Conservation (phyloP, 345 rosid species). For the Odontarrhena argentea region DNA sequence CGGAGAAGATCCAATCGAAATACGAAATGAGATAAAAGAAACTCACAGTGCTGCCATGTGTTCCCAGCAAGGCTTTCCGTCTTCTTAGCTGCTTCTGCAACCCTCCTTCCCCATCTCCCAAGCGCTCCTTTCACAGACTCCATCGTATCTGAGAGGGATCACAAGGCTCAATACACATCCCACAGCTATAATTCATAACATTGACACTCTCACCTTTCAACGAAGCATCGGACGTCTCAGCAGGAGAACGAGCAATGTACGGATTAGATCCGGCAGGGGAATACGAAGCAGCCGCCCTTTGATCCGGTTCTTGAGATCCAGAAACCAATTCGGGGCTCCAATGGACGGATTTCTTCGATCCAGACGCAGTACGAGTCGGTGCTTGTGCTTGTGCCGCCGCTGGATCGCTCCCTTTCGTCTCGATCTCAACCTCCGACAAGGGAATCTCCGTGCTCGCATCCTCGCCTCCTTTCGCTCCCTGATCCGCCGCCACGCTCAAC, state of each 20-base stretch:
- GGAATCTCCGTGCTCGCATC: slow-evolving; percentile 35
- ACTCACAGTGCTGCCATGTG: slow-evolving; percentile 50
- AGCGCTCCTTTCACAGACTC: slow-evolving; percentile 54
- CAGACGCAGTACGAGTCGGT: slow-evolving; percentile 41
- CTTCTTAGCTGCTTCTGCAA: slow-evolving; percentile 63
- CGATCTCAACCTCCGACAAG: slow-evolving; percentile 44
- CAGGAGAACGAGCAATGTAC: slow-evolving; percentile 49
- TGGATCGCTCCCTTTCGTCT: slow-evolving; percentile 30
- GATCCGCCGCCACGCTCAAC: slow-evolving; percentile 36
- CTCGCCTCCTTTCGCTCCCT: slow-evolving; percentile 41
- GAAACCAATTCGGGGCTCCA: slow-evolving; percentile 78
- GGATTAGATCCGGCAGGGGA: slow-evolving; percentile 53
- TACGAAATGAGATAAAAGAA: no score
- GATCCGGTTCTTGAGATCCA: slow-evolving; percentile 47
- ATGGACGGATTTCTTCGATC: slow-evolving; percentile 61
- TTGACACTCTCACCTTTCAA: slow-evolving; percentile 51
- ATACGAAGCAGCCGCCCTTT: slow-evolving; percentile 20
- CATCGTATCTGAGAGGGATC: slow-evolving; percentile 49
- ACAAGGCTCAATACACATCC: not conserved
- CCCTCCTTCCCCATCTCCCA: slow-evolving; percentile 61
- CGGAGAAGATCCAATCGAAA: not conserved
- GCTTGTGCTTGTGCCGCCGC: slow-evolving; percentile 16
- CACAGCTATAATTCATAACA: not conserved
- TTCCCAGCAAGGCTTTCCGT: slow-evolving; percentile 69
- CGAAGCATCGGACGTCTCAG: slow-evolving; percentile 44